Evolutionary conservation across 345 rosid species (phyloP).

Genomic region (Euphorbia tirucalli): DNA sequence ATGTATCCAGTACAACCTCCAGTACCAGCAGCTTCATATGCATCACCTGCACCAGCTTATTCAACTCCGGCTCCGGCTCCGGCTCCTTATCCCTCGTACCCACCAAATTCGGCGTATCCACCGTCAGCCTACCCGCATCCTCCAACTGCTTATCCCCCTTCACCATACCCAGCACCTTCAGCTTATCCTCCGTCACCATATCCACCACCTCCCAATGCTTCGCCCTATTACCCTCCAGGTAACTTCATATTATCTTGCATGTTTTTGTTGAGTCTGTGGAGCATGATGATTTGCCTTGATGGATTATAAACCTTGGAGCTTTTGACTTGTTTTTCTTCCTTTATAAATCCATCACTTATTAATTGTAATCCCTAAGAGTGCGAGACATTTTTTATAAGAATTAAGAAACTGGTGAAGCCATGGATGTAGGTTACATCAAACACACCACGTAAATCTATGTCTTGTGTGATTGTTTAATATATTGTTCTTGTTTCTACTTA

Average conservation of each 20-base stretch:
- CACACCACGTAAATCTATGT: background rate
- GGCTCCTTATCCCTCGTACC: conserved; percentile 23
- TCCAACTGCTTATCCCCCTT: conserved; percentile 22
- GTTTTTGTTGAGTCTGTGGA: too few relatives aligned
- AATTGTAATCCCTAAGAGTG: background rate
- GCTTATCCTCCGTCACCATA: conserved; percentile 28
- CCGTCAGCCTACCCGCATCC: conserved; percentile 33
- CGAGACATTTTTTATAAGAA: too few relatives aligned
- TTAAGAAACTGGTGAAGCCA: background rate
- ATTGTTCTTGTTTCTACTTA: background rate
- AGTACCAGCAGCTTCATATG: conserved; percentile 9
- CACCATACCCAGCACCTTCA: conserved; percentile 24
- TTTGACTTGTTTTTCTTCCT: background rate
- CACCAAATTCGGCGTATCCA: conserved; percentile 24
- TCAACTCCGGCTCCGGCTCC: conserved; percentile 12
- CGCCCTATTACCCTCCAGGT: conserved; percentile 60
- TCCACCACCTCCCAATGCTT: conserved; percentile 35
- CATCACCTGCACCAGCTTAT: conserved; percentile 29
- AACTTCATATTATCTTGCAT: conserved; percentile 3
- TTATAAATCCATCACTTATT: background rate
- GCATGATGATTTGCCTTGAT: too few relatives aligned
- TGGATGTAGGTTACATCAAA: background rate
- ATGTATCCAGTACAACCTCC: conserved; percentile 22
- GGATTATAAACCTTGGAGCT: too few relatives aligned
- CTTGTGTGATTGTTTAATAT: too few relatives aligned